Conservation (phyloP, 1,284 basidiomycete genomes). For the Moniliella sp. region DNA sequence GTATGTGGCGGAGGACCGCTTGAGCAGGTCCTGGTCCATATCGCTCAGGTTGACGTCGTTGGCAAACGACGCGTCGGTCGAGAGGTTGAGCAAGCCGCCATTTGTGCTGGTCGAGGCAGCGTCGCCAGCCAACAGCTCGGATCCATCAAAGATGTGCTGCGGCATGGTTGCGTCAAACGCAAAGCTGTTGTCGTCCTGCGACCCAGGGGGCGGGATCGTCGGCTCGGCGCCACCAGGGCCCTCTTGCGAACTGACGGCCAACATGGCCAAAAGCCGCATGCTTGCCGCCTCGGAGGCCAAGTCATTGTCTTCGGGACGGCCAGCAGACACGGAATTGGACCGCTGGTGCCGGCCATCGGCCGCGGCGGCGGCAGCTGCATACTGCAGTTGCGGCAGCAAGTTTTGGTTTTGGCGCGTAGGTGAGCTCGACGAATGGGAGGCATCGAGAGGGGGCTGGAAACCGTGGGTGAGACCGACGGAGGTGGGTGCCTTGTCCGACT, state of each 20-base stretch:
- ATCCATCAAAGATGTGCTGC: too few species aligned
- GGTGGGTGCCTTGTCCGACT: too few species aligned
- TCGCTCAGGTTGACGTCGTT: too few species aligned
- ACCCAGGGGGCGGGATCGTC: not conserved
- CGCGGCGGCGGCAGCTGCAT: not conserved
- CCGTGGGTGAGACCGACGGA: too few species aligned
- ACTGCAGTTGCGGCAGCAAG: not conserved
- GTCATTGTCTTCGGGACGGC: not conserved
- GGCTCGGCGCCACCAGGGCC: not conserved
- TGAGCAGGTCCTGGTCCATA: too few species aligned
- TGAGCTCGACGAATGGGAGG: not conserved
- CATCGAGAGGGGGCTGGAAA: too few species aligned
- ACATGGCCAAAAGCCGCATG: not conserved
- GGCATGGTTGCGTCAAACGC: not conserved
- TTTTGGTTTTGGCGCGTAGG: not conserved
- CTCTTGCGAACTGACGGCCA: not conserved
- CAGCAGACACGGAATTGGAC: not conserved
- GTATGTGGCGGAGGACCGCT: too few species aligned
- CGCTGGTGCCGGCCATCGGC: not conserved
- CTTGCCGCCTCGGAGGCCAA: not conserved
- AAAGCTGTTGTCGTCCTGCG: not conserved
- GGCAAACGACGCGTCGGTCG: too few species aligned
- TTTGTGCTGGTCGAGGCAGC: too few species aligned
- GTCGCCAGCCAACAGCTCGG: too few species aligned
- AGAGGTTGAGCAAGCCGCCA: too few species aligned